Evolutionary conservation across 805 yeast genomes (phyloP).

Genomic region (Blastobotrys americana): DNA sequence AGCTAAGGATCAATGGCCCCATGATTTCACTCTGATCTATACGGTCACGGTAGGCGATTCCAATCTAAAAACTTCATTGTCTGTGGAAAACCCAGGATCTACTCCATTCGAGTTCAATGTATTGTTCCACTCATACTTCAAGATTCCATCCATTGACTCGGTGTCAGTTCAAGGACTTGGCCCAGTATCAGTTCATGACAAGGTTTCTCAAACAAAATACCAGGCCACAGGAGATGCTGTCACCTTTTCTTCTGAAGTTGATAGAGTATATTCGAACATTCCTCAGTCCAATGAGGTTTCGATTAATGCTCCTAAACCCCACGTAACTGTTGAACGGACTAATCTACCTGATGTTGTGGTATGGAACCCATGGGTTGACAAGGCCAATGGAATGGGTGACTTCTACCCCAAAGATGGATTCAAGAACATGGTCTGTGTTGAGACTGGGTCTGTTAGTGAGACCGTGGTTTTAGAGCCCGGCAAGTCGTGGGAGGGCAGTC

Average conservation of each 20-base stretch:
- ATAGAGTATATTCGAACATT: constrained; percentile 70
- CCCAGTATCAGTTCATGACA: constrained; percentile 69
- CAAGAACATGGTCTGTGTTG: constrained; percentile 85
- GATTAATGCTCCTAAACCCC: constrained; percentile 63
- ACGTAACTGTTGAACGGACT: constrained; percentile 55
- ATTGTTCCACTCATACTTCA: constrained; percentile 87
- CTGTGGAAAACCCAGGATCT: constrained; percentile 62
- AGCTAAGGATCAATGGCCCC: constrained; percentile 49
- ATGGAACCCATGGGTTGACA: constrained; percentile 96
- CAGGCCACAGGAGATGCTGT: constrained; percentile 26
- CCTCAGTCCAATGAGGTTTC: constrained; percentile 42
- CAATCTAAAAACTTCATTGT: constrained; percentile 59
- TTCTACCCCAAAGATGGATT: constrained; percentile 81
- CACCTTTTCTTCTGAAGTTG: constrained; percentile 52
- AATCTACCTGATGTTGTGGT: constrained; percentile 71
- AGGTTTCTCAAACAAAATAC: constrained; percentile 49
- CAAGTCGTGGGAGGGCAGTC: constrained; percentile 66
- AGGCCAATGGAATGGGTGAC: constrained; percentile 78
- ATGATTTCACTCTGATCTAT: constrained; percentile 71
- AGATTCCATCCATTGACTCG: constrained; percentile 68
- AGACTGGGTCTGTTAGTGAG: constrained; percentile 81
- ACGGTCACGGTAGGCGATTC: constrained; percentile 57
- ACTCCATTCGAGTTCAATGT: constrained; percentile 76
- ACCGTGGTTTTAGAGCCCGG: constrained; percentile 63
- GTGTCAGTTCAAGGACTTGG: constrained; percentile 69